These are phyloP conservation scores for Lyophyllum semitale DNA, from an alignment of 768 basidiomycete species.

Conservation along the genomic window DNA sequence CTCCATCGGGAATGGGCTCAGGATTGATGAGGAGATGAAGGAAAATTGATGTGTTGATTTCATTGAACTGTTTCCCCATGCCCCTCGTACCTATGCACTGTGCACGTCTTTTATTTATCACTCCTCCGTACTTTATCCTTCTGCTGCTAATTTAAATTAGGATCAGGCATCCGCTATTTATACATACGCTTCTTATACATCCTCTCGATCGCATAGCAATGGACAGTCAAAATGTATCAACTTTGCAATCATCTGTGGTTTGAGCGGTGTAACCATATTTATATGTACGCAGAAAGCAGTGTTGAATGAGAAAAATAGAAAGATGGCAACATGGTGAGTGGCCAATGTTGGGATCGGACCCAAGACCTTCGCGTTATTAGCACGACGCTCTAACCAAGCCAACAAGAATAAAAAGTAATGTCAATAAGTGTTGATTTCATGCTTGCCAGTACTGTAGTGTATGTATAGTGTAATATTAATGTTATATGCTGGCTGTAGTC, in stretches of 20 bases:
- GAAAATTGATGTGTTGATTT: constrained; percentile 30
- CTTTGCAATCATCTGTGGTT: neutral
- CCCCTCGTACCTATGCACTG: neutral
- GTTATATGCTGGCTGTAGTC: too few relatives aligned
- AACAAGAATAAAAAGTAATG: too few relatives aligned
- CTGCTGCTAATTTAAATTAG: constrained; percentile 1
- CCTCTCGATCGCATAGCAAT: neutral
- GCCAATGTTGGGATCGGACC: constrained; percentile 68
- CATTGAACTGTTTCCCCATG: neutral
- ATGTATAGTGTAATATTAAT: too few relatives aligned
- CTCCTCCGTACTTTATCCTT: neutral
- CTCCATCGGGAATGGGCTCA: constrained; percentile 28
- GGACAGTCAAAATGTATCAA: neutral
- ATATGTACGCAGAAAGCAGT: too few relatives aligned
- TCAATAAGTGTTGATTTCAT: too few relatives aligned
- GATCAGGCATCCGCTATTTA: constrained; percentile 1
- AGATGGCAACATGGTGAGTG: constrained; percentile 19
- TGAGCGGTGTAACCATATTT: too few relatives aligned
- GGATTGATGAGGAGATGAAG: constrained; percentile 45
- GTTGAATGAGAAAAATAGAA: neutral
- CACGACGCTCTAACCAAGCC: constrained; percentile 87
- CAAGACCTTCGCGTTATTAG: constrained; percentile 77
- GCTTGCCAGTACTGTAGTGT: too few relatives aligned
- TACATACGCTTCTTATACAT: neutral
- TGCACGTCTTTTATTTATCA: neutral